Conservation (phyloP, 2,329 filamentous ascomycete species). For the Fusarium longipes region DNA sequence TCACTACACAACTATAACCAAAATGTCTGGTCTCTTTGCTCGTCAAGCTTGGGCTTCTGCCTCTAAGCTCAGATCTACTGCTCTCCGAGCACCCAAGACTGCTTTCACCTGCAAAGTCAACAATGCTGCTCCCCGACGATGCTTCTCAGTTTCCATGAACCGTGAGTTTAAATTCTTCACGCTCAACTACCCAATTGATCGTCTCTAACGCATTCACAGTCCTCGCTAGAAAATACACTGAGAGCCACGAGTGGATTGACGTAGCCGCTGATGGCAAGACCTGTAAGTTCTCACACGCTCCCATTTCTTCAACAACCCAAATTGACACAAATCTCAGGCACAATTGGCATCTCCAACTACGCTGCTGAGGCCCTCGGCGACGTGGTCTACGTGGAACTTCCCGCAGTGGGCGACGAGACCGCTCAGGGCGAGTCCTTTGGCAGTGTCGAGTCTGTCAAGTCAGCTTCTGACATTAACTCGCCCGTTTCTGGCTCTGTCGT, state of each 20-base stretch:
- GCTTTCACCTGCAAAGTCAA: conserved; percentile 30
- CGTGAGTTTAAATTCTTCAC: conserved; percentile 17
- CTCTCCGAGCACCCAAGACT: conserved; percentile 35
- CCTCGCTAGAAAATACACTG: conserved; percentile 69
- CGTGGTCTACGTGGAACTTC: conserved; percentile 91
- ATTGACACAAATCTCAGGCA: conserved; percentile 59
- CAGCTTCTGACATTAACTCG: conserved; percentile 87
- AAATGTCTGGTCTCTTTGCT: conserved; percentile 43
- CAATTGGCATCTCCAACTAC: conserved; percentile 82
- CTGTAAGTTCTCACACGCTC: conserved; percentile 35
- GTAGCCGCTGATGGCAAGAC: conserved; percentile 72
- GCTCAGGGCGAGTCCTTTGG: conserved; percentile 80
- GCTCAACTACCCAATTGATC: neutral
- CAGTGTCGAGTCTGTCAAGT: conserved; percentile 93
- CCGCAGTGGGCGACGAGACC: conserved; percentile 72
- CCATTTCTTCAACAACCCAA: too few species aligned
- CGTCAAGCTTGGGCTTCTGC: conserved; percentile 43
- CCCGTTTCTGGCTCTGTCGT: conserved; percentile 79
- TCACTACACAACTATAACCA: neutral
- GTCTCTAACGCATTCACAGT: conserved; percentile 20
- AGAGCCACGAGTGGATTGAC: conserved; percentile 95
- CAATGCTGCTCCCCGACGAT: conserved; percentile 36
- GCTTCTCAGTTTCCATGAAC: conserved; percentile 43
- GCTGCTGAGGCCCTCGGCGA: conserved; percentile 87
- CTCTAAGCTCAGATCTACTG: conserved; percentile 39